Base-by-base conservation (phyloP, 2,329 filamentous ascomycete species). In the Hypoxylon sp. region DNA sequence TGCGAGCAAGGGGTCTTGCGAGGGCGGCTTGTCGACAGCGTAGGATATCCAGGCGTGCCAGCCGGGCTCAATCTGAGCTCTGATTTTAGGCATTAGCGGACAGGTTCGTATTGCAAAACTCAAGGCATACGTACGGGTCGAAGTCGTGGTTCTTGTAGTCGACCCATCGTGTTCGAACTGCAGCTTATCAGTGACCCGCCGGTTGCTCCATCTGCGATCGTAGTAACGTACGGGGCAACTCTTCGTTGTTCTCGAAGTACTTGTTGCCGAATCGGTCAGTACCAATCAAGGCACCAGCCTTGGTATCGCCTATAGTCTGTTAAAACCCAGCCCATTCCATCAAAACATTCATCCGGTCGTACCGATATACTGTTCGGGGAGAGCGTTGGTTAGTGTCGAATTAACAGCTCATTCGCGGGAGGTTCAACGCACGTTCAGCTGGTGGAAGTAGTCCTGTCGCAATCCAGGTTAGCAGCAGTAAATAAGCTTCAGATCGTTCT, bases 11-110 rank as follows among this genome's bases (percentile, higher is more conserved):
- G 90, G 84, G 79, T 99, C 96, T 77, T 91, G 82, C 39, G 86
- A 88, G 1, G 96, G 96, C 39, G 95, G 90, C 82, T 92, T 92
- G 82, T 98, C 94, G 76, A 97, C 91, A 82, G 90, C 85, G 83
- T 99, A 98, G 73, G 93, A 93, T 75, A 99, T 94, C 96, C 96
- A 99, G 31, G 93, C 93, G 83, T 98, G 96, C 96, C 96, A 99
- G 81, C 95, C 93, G 55, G 95, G 94, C 82, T 98, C 95, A 76
- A 98, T 92, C 60, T 98, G 93, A 65, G 89, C 88, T 69, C 90
- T 92, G 72, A 66, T 42, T 32, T 37, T 59, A 32, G 53, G 53
- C 7, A 62, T 73, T 65, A 75, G 64, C 29, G 42, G 35, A 62
- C 37, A 24, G 15, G 13, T 35, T 13, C 46, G 13, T 6, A 39